Base-by-base conservation (phyloP, 2,329 filamentous ascomycete species). In the Cytospora paraplurivora region DNA sequence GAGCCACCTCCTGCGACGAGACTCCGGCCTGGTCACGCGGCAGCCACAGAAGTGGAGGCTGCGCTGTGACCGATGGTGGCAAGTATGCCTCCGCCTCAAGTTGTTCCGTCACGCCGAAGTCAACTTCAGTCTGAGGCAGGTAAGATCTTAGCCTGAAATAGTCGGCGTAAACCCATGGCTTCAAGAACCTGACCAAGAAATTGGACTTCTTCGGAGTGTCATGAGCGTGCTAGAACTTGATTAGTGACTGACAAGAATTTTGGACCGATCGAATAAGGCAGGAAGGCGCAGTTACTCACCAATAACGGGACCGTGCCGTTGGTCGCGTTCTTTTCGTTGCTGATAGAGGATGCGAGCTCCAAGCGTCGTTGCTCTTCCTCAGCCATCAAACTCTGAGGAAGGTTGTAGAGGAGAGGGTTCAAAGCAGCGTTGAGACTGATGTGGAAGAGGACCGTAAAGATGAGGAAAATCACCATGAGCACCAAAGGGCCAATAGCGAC, bases 371-470 rank as follows among this genome's bases (percentile, higher is more conserved):
- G 67, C 59, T 77, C 74, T 66, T 85, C 81, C 67, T 84, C 82
- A 21, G 72, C 71, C 62, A 83, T 78, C 0, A 88, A 76, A n/a
- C 89, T 90, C 71, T 90, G 88, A 1, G 93, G 93, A 1, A 97
- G 83, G 70, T 89, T 94, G 72, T 90, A 85, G 33, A 96, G 80
- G 6, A 96, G 81, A 0, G 92, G 92, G 35, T 85, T 79, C 54
- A 96, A 83, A 2, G 92, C 90, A n/a, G 79, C 79, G 72, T 89
- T 89, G 58, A 96, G 80, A 4, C 84, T 85, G 51, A 92, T 71
- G 73, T 97, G 91, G 75, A 92, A 92, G 21, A 97, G 79, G 1
- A 87, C 76, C 1, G 89, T 90, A 74, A 94, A 89, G 68, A 96
- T 72, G 27, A 95, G 79, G 75, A 92, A 89, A 59, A 89, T 77